Evolutionary conservation across 768 basidiomycete species (phyloP), one percentile per base, ranked within the genome.

Genomic region (Rhizopogon roseolus): DNA sequence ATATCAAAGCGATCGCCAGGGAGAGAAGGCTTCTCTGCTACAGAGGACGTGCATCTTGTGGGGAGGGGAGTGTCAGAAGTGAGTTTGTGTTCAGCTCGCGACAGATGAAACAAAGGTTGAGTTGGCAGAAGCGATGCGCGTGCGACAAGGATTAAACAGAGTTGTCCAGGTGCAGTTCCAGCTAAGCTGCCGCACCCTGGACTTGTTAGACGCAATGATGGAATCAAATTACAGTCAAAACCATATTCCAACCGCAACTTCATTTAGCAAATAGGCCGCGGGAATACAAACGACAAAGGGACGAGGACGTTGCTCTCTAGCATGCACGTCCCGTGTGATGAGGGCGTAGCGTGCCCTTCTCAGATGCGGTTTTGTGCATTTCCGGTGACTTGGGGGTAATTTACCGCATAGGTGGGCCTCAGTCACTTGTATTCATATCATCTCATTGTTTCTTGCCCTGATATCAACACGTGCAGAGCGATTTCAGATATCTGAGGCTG

Each of bases 1-100:
- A 85, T 86, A 29, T 76, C 77, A 64, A 78, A 87, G 62, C 85
- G 85, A 4, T 94, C 95, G 25, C 92, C 93, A 0, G 93, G 95
- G 5, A 99, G 78, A 60, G 94, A 97, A 6, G 97, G 97, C 62
- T 99, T 99, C 70, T 99, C 97, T 17, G 97, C 97, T 1, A 99
- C 97, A 98, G 29, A 98, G 81, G 19, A 97, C 87, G 59, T 80
- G 80, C 88, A 90, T 90, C 32, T 34, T 36, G 34, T 19, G 10
- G 19, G 1, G 19, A 46, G 19, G 32, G n/a, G n/a, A n/a, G 32
- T 36, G 46, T 10, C 14, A 14, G 19, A 48, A 36, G 46, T 5
- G 14, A 48, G 19, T 19, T 36, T 11, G 14, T 8, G 32, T 34
- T 22, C 13, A 32, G 34, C 14, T 36, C 37, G 14, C 22, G 10